A percentile compares a stretch with the other conserved stretches of the same genome.
These are phyloP conservation scores for Neolentinus lepideus DNA, from an alignment of 1,284 basidiomycete species.

Conservation along the genomic window DNA sequence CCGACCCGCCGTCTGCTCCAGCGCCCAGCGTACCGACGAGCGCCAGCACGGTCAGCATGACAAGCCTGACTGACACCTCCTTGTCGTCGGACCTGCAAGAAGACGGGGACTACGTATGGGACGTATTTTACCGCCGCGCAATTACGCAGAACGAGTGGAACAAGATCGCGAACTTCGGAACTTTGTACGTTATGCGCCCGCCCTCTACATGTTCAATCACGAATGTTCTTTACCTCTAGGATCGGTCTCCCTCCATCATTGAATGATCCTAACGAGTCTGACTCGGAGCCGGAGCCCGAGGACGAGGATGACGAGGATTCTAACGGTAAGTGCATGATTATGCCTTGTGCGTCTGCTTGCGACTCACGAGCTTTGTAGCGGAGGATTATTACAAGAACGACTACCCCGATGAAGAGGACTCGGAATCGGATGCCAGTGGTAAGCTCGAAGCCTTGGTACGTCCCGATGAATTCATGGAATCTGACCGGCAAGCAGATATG, in stretches of 20 bases:
- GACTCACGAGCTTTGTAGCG: constrained; percentile 30
- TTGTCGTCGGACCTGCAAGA: constrained; percentile 14
- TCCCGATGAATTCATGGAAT: not conserved
- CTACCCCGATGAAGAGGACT: constrained; percentile 67
- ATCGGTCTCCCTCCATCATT: constrained; percentile 53
- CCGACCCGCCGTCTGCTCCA: constrained; percentile 9
- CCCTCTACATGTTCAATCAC: not conserved
- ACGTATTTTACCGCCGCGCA: constrained; percentile 68
- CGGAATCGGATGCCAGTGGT: constrained; percentile 35
- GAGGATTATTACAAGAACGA: constrained; percentile 80
- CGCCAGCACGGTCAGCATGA: constrained; percentile 6
- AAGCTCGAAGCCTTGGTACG: constrained; percentile 1
- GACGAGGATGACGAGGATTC: constrained; percentile 79
- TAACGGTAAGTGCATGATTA: constrained; percentile 54
- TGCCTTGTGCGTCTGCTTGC: not conserved
- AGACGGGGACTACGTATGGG: constrained; percentile 65
- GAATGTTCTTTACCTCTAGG: too few species aligned
- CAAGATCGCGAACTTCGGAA: constrained; percentile 51
- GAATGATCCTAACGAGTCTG: constrained; percentile 41
- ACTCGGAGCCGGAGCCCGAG: constrained; percentile 55
- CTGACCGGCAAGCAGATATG: not conserved
- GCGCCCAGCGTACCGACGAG: constrained; percentile 5
- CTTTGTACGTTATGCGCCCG: constrained; percentile 37
- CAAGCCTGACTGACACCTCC: constrained; percentile 5
- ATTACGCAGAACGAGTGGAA: constrained; percentile 52